phyloP scores from a whole-genome alignment of 805 yeast genomes.

The Pichia scutulata region DNA sequence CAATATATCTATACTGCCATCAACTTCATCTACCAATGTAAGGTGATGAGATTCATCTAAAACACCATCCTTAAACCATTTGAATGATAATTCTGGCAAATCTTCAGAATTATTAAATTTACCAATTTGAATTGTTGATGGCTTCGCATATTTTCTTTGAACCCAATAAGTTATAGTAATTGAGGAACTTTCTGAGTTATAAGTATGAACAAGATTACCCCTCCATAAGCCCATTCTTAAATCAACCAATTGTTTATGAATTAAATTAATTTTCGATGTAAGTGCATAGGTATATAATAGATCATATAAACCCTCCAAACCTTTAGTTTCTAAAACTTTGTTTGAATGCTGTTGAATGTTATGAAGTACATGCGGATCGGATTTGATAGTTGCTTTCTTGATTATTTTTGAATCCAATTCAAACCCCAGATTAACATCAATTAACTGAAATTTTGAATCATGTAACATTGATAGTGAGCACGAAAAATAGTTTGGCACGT shows the following conservation, averaged over 20 bases:
- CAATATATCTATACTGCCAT: constrained; percentile 32
- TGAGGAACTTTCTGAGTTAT: constrained; percentile 44
- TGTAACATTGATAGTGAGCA: constrained; percentile 69
- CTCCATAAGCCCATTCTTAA: constrained; percentile 50
- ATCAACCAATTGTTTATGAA: constrained; percentile 49
- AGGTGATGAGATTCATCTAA: constrained; percentile 17
- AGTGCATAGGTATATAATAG: constrained; percentile 52
- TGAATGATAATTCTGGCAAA: constrained; percentile 32
- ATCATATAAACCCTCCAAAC: constrained; percentile 47
- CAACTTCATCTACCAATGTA: constrained; percentile 26
- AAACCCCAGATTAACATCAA: constrained; percentile 65
- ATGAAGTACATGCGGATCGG: constrained; percentile 28
- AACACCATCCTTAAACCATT: constrained; percentile 57
- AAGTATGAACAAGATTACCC: constrained; percentile 50
- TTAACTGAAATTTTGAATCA: constrained; percentile 66
- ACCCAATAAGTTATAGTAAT: constrained; percentile 63
- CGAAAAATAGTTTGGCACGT: constrained; percentile 57
- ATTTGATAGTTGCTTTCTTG: constrained; percentile 20
- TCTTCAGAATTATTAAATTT: constrained; percentile 35
- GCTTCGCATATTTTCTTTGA: constrained; percentile 35
- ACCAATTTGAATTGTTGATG: constrained; percentile 55
- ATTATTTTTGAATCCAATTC: constrained; percentile 32
- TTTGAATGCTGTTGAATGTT: constrained; percentile 53
- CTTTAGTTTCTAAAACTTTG: constrained; percentile 36
- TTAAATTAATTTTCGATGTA: constrained; percentile 54